phyloP scores from a whole-genome alignment of 768 basidiomycete genomes.

The Gymnopilus junonius region DNA sequence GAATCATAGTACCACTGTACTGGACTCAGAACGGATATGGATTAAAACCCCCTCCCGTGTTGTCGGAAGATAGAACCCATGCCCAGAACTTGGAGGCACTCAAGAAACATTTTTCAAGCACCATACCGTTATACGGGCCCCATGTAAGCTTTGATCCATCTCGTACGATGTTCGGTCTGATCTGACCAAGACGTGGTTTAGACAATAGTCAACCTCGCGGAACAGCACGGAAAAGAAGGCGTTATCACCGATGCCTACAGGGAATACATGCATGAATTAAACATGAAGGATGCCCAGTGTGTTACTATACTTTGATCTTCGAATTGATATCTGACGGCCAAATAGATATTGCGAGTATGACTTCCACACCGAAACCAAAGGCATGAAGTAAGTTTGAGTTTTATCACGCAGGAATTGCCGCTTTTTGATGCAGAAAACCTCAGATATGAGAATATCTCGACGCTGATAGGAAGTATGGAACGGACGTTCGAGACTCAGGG shows the following conservation, averaged over 20 bases:
- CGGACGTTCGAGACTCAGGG: conserved; percentile 82
- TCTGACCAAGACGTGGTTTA: conserved; percentile 30
- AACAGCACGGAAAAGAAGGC: conserved; percentile 88
- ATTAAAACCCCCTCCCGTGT: conserved; percentile 84
- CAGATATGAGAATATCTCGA: conserved; percentile 90
- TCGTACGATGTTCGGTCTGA: not conserved
- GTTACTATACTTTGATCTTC: conserved; percentile 21
- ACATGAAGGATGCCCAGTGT: conserved; percentile 60
- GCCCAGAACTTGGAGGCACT: conserved; percentile 73
- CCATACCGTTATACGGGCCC: conserved; percentile 72
- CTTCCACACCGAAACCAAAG: conserved; percentile 91
- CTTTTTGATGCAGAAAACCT: not conserved
- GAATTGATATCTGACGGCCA: conserved; percentile 3
- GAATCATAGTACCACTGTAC: conserved; percentile 78
- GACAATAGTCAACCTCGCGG: conserved; percentile 89
- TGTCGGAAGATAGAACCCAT: conserved; percentile 74
- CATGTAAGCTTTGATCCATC: conserved; percentile 50
- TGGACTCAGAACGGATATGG: conserved; percentile 91
- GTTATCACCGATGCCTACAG: conserved; percentile 79
- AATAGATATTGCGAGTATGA: conserved; percentile 83
- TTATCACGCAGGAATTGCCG: not conserved
- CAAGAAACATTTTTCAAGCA: conserved; percentile 73
- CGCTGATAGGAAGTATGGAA: conserved; percentile 72
- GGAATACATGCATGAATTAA: conserved; percentile 63
- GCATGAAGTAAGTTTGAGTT: conserved; percentile 81